Evolutionary conservation across 176 grass and related monocot species (phyloP), one percentile per base, ranked within the genome.

Genomic region (Thalia dealbata): DNA sequence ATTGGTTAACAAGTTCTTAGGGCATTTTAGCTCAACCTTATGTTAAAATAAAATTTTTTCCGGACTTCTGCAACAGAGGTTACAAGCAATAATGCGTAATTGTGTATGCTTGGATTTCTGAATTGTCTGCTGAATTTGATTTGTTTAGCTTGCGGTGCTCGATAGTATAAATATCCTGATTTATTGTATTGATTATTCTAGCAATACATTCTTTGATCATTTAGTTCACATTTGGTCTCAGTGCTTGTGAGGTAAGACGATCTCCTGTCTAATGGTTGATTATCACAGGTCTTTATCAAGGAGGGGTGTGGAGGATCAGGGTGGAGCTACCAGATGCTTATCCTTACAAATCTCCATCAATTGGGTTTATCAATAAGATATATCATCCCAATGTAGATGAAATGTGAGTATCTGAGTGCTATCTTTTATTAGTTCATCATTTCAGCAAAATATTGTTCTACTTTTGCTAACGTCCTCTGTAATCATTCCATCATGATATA

Each of bases 321-420:
- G 93, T 97, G 70, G 89, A 97, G 80, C 68, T 97, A 51, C 89
- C 87, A 65, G 93, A 92, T 83, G 89, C 89, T 0, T 97, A 97
- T 79, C 93, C 93, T 73, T 97, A 92, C 79, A 97, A 90, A 75
- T 91, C 87, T 52, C 93, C 93, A 0, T 97, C 87, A 9, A 90
- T 97, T 66, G 87, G 89, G 23, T 97, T 97, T 63, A 62, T 86
- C 45, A 97, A 97, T 78, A 97, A 92, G 78, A 92, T 97, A 75
- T 97, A 88, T 87, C 93, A 97, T 67, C 93, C 93, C 1, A 97
- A 97, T 84, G 87, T 97, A 69, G 89, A 92, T 81, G 93, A 97
- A 81, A 88, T 88, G 93, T 97, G 81, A 92, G 93, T 63, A 24
- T 79, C 30, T 74, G 30, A 70, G 27, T 56, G 43, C 64, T 42